Evolutionary conservation across 139 green algal genomes (phyloP), one percentile per base, ranked within the genome.

Genomic region (Chlorokybus atmophyticus): DNA sequence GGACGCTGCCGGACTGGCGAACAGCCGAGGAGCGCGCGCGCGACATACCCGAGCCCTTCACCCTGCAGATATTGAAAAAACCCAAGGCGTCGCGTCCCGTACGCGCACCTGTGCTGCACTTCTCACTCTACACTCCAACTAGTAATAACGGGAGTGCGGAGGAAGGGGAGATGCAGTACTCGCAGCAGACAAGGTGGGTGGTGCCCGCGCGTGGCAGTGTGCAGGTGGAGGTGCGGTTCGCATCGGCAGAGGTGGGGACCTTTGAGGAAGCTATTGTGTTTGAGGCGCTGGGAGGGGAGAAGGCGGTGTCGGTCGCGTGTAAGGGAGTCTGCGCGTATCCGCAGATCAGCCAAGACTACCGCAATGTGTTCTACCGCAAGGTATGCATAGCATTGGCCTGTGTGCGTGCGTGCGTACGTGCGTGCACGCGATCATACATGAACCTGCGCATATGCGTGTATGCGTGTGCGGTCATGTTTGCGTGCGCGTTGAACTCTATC

Each of bases 341-440:
- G 4, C 70, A 75, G 50, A 84, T 92, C 55, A 64, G 17, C 6
- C 19, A 40, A 24, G 54, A 71, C 55, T 64, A 49, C 61, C 66
- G 74, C 19, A 84, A 82, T 56, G 64, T 85, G 48, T 85, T 79
- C 59, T 80, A 79, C 50, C 74, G 75, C 25, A 80, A 79, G 32
- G n/a, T n/a, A n/a, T n/a, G n/a, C n/a, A n/a, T n/a, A n/a, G n/a
- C n/a, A n/a, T n/a, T n/a, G n/a, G n/a, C n/a, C n/a, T n/a, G n/a
- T n/a, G n/a, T n/a, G n/a, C n/a, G n/a, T n/a, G n/a, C n/a, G n/a
- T n/a, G n/a, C n/a, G n/a, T n/a, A n/a, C n/a, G n/a, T n/a, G n/a
- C n/a, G n/a, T n/a, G n/a, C n/a, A n/a, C n/a, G n/a, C n/a, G n/a
- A n/a, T n/a, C n/a, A n/a, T n/a, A n/a, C n/a, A n/a, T n/a, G n/a